A percentile compares a stretch with the other conserved stretches of the same genome.
phyloP scores from a whole-genome alignment of 371 early-diverging fungal species.

The Haplosporangium sp. region DNA sequence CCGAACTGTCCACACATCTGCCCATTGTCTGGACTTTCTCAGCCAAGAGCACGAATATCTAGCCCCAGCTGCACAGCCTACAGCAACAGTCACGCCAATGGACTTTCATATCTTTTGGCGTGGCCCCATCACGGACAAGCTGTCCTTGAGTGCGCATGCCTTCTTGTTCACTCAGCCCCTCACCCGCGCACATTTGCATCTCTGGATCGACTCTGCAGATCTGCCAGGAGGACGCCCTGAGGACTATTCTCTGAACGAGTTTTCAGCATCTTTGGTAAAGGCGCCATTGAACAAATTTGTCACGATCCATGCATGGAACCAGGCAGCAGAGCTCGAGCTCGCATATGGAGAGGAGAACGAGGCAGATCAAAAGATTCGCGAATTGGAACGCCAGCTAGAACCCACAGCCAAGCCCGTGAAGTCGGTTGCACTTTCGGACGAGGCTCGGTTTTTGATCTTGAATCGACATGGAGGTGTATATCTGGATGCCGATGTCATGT shows the following conservation, averaged over 20 bases:
- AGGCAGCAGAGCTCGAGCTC: constrained; percentile 29
- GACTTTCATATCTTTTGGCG: constrained; percentile 55
- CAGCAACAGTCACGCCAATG: constrained; percentile 10
- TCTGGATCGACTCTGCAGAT: constrained; percentile 52
- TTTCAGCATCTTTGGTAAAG: constrained; percentile 24
- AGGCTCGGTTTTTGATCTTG: constrained; percentile 47
- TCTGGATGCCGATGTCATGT: constrained; percentile 49
- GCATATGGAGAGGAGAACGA: constrained; percentile 16
- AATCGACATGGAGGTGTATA: constrained; percentile 51
- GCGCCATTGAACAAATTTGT: constrained; percentile 25
- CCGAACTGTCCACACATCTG: constrained; percentile 36
- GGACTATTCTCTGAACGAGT: constrained; percentile 31
- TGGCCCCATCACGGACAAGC: constrained; percentile 45
- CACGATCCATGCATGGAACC: constrained; percentile 37
- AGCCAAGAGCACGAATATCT: constrained; percentile 35
- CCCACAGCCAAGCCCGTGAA: constrained; percentile 1
- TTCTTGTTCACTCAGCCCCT: constrained; percentile 52
- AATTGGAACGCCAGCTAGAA: constrained; percentile 1
- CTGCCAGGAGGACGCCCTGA: constrained; percentile 34
- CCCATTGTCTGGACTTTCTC: constrained; percentile 29
- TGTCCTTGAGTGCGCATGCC: constrained; percentile 32
- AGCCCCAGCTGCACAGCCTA: constrained; percentile 4
- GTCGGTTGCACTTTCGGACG: constrained; percentile 50
- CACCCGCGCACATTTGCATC: constrained; percentile 28
- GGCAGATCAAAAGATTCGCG: neutral